phyloP scores from a whole-genome alignment of 2,329 filamentous ascomycete genomes.

The Trichoderma semiorbis region DNA sequence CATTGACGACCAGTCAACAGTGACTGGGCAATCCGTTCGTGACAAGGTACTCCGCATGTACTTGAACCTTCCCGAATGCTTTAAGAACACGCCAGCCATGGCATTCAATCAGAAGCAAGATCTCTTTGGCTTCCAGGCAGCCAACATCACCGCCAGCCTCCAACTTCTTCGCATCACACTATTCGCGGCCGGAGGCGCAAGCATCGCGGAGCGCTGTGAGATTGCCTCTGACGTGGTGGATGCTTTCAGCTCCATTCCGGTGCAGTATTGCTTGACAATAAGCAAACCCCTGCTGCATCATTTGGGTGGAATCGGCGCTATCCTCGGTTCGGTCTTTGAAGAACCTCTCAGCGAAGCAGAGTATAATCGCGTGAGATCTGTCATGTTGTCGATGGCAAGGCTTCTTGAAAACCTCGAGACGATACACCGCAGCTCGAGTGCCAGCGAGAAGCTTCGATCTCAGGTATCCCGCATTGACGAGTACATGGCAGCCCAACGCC shows the following conservation, averaged over 20 bases:
- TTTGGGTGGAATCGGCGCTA: slow-evolving; percentile 33
- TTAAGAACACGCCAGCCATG: slow-evolving; percentile 28
- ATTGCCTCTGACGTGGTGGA: slow-evolving; percentile 31
- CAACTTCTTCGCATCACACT: slow-evolving; percentile 33
- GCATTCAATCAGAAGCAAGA: slow-evolving; percentile 30
- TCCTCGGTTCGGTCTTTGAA: slow-evolving; percentile 35
- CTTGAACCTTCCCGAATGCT: slow-evolving; percentile 27
- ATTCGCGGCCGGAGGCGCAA: slow-evolving; percentile 27
- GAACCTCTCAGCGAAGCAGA: slow-evolving; percentile 29
- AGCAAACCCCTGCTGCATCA: slow-evolving; percentile 34
- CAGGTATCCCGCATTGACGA: slow-evolving; percentile 27
- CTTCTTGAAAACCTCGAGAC: slow-evolving; percentile 30
- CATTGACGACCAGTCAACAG: slow-evolving; percentile 21
- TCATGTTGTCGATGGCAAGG: slow-evolving; percentile 32
- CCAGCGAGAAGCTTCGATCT: slow-evolving; percentile 24
- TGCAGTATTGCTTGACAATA: slow-evolving; percentile 26
- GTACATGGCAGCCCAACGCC: slow-evolving; percentile 23
- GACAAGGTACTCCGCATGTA: slow-evolving; percentile 28
- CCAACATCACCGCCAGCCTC: slow-evolving; percentile 35
- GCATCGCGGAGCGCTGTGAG: slow-evolving; percentile 30
- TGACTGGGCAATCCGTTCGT: slow-evolving; percentile 22
- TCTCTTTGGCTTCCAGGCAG: slow-evolving; percentile 34
- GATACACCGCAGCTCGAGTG: slow-evolving; percentile 23
- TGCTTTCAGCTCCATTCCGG: slow-evolving; percentile 25
- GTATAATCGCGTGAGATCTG: slow-evolving; percentile 27